Conservation (phyloP, 805 yeast species). For the Saccharomyces jurei region DNA sequence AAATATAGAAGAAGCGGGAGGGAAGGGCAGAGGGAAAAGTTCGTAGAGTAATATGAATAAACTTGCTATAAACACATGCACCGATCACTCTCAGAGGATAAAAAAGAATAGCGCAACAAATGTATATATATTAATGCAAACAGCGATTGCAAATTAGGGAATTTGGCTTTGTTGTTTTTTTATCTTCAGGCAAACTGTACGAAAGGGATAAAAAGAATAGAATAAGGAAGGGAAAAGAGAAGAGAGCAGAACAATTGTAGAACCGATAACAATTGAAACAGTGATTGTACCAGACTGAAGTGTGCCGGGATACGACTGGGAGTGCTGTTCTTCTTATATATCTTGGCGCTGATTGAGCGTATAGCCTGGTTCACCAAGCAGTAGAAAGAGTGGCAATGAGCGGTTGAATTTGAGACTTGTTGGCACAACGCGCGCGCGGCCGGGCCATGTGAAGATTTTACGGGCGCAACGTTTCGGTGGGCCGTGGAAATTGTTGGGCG, state of each 20-base stretch:
- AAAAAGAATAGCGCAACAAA: background rate
- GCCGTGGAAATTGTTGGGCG: background rate
- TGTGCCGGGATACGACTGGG: background rate
- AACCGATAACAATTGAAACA: background rate
- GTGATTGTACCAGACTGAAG: background rate
- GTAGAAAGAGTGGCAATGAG: background rate
- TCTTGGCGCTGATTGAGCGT: background rate
- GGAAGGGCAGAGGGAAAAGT: background rate
- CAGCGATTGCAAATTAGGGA: background rate
- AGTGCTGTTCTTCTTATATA: background rate
- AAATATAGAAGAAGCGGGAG: background rate
- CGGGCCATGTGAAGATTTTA: background rate
- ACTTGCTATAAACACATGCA: background rate
- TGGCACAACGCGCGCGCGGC: background rate
- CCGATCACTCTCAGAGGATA: background rate
- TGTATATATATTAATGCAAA: background rate
- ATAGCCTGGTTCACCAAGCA: background rate
- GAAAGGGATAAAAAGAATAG: background rate
- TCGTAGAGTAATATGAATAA: background rate
- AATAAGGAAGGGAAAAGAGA: background rate
- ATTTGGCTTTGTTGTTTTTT: background rate
- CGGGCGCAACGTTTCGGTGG: background rate
- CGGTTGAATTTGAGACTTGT: background rate
- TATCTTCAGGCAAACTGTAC: background rate
- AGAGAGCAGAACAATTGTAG: background rate